Conservation (phyloP, 345 rosid genomes). For the Salix koriyanagi region DNA sequence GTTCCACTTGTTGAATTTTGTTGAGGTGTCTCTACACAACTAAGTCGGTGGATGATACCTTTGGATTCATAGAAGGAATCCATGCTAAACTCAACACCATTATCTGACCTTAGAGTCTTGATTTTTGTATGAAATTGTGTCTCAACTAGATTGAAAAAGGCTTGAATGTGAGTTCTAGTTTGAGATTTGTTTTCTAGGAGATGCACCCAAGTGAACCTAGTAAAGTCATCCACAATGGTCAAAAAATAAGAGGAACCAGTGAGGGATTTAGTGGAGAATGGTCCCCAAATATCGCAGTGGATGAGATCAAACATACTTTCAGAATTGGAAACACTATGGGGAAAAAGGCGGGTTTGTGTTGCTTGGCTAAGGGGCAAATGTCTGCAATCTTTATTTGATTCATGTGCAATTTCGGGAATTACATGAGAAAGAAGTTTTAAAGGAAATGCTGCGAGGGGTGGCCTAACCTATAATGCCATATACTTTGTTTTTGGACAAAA, state of each 20-base stretch:
- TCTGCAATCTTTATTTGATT: too few species aligned
- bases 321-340: rapidly evolving
- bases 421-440: too few species aligned
- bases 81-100: background rate
- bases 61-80: background rate
- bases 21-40: background rate
- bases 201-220: background rate
- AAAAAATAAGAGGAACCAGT: background rate
- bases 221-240: background rate
- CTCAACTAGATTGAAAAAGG: background rate
- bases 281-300: background rate
- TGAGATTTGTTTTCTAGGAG: background rate
- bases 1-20: background rate
- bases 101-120: background rate
- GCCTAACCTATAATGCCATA: too few species aligned
- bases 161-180: background rate
- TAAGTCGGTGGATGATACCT: rapidly evolving
- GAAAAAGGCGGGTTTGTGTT: too few species aligned
- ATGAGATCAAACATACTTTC: background rate
- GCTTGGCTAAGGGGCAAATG: too few species aligned
- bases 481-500: too few species aligned
- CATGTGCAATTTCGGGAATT: too few species aligned
- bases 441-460: too few species aligned
- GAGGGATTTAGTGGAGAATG: rapidly evolving
- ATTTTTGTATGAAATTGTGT: background rate